phyloP scores from a whole-genome alignment of 2,329 filamentous ascomycete genomes.

The Neofusicoccum kwambonambiense region DNA sequence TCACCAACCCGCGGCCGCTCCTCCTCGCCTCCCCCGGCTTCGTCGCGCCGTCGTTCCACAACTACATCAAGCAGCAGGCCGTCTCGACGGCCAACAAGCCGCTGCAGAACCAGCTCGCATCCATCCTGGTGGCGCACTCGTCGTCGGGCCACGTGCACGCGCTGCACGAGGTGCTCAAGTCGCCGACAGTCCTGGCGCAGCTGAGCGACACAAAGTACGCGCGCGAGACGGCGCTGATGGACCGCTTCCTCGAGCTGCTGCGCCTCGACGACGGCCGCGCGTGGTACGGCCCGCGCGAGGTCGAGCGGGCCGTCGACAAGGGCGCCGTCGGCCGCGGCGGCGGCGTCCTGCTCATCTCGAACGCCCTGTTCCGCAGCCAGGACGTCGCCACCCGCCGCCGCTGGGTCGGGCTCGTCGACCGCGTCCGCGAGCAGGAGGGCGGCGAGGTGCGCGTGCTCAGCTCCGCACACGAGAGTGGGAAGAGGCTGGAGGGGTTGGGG shows the following conservation, averaged over 20 bases:
- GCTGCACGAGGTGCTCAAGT: constrained; percentile 82
- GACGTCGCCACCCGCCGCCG: constrained; percentile 72
- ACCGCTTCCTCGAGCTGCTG: constrained; percentile 75
- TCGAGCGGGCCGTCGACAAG: constrained; percentile 77
- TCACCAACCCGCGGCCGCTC: constrained; percentile 65
- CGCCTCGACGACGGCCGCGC: constrained; percentile 83
- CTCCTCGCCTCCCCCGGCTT: constrained; percentile 89
- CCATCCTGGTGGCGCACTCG: constrained; percentile 73
- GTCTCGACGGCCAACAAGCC: constrained; percentile 70
- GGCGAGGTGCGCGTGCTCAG: constrained; percentile 88
- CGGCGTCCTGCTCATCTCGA: constrained; percentile 81
- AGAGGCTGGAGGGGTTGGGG: constrained; percentile 76
- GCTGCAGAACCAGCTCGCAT: constrained; percentile 61
- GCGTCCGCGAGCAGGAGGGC: constrained; percentile 75
- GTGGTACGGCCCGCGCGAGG: constrained; percentile 84
- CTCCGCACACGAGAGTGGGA: constrained; percentile 90
- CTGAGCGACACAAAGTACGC: constrained; percentile 87
- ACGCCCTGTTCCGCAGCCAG: constrained; percentile 80
- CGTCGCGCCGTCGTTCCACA: constrained; percentile 75
- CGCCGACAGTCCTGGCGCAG: constrained; percentile 71
- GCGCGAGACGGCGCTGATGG: constrained; percentile 79
- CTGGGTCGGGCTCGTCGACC: constrained; percentile 84
- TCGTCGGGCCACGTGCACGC: constrained; percentile 84
- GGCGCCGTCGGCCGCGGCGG: constrained; percentile 87
- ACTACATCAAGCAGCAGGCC: constrained; percentile 64